phyloP scores from a whole-genome alignment of 176 grass and related monocot species.

The Ensete ventricosum region DNA sequence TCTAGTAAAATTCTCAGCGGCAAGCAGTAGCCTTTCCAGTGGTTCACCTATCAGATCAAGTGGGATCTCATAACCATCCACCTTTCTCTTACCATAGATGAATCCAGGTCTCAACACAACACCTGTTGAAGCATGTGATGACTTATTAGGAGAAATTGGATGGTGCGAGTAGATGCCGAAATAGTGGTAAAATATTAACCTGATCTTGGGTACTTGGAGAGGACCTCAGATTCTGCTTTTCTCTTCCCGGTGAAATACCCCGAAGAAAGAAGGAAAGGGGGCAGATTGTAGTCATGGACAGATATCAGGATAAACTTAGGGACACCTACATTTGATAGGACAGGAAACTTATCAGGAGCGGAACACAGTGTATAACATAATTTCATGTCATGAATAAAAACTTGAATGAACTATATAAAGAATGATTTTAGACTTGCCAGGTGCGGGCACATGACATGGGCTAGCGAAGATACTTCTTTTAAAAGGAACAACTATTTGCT shows the following conservation, averaged over 20 bases:
- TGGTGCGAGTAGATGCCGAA: neutral
- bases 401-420: neutral
- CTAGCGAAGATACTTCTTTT: neutral
- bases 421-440: too few species aligned
- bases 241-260: conserved; percentile 93
- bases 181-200: conserved; percentile 25
- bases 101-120: conserved; percentile 82
- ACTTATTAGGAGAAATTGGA: neutral
- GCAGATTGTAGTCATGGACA: conserved; percentile 96
- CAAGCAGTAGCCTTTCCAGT: conserved; percentile 55
- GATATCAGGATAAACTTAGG: conserved; percentile 88
- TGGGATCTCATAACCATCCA: conserved; percentile 72
- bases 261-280: conserved; percentile 57
- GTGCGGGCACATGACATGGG: neutral
- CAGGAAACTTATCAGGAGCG: neutral
- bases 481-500: too few species aligned
- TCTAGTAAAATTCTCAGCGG: conserved; percentile 63
- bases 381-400: neutral
- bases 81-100: conserved; percentile 84
- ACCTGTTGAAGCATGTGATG: conserved; percentile 24
- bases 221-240: conserved; percentile 87
- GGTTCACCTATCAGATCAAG: conserved; percentile 63
- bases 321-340: conserved; percentile 43
- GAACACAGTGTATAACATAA: neutral
- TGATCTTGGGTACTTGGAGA: conserved; percentile 85